Evolutionary conservation across 441 rosid species (phyloP).

Genomic region (Pelargonium myrrhifolium): DNA sequence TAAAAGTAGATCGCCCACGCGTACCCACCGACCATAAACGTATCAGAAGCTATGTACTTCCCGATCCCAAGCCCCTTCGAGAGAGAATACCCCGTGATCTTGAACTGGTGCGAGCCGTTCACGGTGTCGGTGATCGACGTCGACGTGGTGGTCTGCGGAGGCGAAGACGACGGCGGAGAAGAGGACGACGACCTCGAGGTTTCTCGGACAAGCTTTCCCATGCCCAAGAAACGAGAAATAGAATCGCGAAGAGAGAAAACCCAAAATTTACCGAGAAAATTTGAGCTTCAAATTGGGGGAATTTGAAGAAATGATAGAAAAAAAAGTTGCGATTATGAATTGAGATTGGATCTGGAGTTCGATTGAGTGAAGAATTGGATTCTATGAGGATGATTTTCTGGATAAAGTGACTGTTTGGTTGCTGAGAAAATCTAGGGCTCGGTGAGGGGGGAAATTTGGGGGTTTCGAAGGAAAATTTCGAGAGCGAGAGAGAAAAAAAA

Average conservation of each 20-base stretch:
- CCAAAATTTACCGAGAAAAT: not conserved
- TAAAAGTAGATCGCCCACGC: conserved; percentile 95
- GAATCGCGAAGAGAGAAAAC: not conserved
- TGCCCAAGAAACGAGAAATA: conserved; percentile 6
- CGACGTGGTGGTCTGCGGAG: conserved; percentile 40
- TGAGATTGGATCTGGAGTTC: not conserved
- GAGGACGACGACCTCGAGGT: conserved; percentile 35
- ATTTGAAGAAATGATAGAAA: not conserved
- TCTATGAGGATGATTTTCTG: not conserved
- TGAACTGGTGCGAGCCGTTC: conserved; percentile 85
- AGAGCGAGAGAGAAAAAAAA: not conserved
- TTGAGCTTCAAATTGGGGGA: not conserved
- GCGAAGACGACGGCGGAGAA: conserved; percentile 12
- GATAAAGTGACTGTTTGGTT: not conserved
- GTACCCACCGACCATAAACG: conserved; percentile 75
- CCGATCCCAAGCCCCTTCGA: conserved; percentile 85
- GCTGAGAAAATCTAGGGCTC: conserved; percentile 4
- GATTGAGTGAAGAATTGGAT: not conserved
- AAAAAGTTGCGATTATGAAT: too few species aligned
- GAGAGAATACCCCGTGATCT: conserved; percentile 71
- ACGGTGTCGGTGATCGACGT: conserved; percentile 71
- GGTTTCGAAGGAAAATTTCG: not conserved
- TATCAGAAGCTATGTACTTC: conserved; percentile 77
- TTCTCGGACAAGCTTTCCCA: conserved; percentile 33
- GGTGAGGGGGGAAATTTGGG: not conserved